These are phyloP conservation scores for Acer campestre DNA, from an alignment of 345 rosid species.

Conservation along the genomic window DNA sequence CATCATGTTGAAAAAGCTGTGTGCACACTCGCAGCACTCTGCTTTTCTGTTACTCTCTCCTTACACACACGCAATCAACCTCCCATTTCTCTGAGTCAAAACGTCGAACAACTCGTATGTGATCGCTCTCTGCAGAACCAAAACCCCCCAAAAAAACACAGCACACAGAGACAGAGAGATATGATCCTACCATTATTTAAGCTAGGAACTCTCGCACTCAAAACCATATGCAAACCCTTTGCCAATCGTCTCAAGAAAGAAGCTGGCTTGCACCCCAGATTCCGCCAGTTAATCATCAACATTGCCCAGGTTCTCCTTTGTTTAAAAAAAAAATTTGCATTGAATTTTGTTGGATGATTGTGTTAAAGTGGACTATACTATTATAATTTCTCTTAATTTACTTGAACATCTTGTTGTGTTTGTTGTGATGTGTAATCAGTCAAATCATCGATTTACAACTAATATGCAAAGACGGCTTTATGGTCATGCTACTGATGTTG, in stretches of 20 bases:
- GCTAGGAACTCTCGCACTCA: conserved; percentile 80
- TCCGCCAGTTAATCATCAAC: conserved; percentile 72
- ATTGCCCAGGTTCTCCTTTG: conserved; percentile 62
- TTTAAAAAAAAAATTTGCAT: not conserved
- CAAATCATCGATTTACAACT: conserved; percentile 72
- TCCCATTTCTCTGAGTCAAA: conserved; percentile 1
- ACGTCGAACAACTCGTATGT: conserved; percentile 9
- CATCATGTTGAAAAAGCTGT: not conserved
- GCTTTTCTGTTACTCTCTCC: not conserved
- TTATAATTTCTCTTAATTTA: not conserved
- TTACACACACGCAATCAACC: not conserved
- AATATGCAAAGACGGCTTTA: conserved; percentile 68
- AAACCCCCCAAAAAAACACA: not conserved
- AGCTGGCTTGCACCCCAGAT: conserved; percentile 66
- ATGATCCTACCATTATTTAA: conserved; percentile 66
- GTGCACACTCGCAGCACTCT: not conserved
- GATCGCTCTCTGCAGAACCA: not conserved
- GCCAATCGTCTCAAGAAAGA: conserved; percentile 80
- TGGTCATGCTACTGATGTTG: conserved; percentile 68
- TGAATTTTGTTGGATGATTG: not conserved
- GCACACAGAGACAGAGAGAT: not conserved
- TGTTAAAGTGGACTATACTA: not conserved
- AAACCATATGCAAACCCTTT: conserved; percentile 73
- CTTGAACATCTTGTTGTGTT: not conserved
- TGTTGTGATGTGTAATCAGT: conserved; percentile 36